phyloP scores from a whole-genome alignment of 371 early-diverging fungal species.

The Mortierella sp. region DNA sequence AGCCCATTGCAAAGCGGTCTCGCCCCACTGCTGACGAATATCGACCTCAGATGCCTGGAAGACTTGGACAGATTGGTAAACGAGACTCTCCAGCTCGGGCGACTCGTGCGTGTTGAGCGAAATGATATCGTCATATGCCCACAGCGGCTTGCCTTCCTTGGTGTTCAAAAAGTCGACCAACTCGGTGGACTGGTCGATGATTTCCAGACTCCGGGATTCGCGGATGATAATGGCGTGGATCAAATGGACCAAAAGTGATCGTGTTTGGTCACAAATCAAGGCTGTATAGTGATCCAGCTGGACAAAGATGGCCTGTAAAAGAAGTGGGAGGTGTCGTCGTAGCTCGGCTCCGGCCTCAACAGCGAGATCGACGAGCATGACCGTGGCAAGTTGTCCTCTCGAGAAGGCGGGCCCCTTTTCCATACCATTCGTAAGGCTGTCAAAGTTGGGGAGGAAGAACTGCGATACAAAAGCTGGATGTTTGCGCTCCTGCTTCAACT shows the following conservation, averaged over 20 bases:
- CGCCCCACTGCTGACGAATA: constrained; percentile 89
- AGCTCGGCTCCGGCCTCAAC: constrained; percentile 81
- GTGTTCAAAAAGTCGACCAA: constrained; percentile 69
- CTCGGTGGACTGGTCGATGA: constrained; percentile 64
- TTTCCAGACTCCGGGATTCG: constrained; percentile 69
- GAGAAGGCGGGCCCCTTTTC: constrained; percentile 81
- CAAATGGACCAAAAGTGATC: constrained; percentile 83
- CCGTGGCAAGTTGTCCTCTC: constrained; percentile 80
- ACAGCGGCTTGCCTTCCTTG: constrained; percentile 82
- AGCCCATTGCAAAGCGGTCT: constrained; percentile 90
- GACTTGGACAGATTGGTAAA: constrained; percentile 60
- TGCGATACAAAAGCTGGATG: constrained; percentile 26
- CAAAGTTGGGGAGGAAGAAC: constrained; percentile 75
- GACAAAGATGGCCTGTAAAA: constrained; percentile 82
- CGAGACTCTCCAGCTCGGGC: constrained; percentile 61
- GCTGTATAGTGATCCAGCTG: constrained; percentile 84
- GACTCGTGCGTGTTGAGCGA: constrained; percentile 63
- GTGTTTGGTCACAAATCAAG: constrained; percentile 82
- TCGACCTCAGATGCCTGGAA: constrained; percentile 72
- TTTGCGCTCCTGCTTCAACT: constrained; percentile 62
- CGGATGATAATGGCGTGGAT: constrained; percentile 77
- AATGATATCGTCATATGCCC: constrained; percentile 84
- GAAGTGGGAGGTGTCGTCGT: constrained; percentile 73
- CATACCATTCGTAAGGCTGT: constrained; percentile 71
- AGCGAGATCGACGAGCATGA: constrained; percentile 83